These are phyloP conservation scores for Rhodomyrtus psidioides DNA, from an alignment of 441 rosid genomes.

Conservation along the genomic window DNA sequence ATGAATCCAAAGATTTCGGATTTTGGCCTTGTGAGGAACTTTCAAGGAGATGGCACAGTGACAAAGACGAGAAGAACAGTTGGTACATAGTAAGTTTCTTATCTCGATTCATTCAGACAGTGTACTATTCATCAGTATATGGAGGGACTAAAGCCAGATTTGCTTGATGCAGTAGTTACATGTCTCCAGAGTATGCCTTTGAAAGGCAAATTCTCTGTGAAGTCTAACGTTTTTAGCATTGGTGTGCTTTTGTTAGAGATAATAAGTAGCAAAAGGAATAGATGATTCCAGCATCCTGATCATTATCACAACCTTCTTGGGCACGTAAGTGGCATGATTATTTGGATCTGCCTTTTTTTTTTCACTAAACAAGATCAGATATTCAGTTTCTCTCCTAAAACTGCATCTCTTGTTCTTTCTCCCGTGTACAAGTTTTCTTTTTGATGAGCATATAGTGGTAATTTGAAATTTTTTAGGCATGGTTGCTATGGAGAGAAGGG, in stretches of 20 bases:
- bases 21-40: background rate
- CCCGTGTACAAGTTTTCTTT: fast-evolving
- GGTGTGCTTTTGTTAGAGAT: background rate
- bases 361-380: background rate
- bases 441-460: background rate
- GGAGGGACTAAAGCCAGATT: background rate
- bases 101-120: background rate
- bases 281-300: background rate
- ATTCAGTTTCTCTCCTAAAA: background rate
- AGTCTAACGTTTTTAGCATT: background rate
- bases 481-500: background rate
- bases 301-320: too few relatives aligned
- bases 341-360: too few relatives aligned
- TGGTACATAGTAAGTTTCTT: background rate
- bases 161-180: background rate
- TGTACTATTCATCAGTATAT: background rate
- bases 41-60: background rate
- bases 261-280: background rate
- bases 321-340: too few relatives aligned
- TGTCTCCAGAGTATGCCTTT: background rate
- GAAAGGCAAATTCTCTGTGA: background rate
- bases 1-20: background rate
- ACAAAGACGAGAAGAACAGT: background rate
- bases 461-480: background rate
- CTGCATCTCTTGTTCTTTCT: background rate